phyloP scores from a whole-genome alignment of 2,329 filamentous ascomycete genomes.

The Claviceps sp. region DNA sequence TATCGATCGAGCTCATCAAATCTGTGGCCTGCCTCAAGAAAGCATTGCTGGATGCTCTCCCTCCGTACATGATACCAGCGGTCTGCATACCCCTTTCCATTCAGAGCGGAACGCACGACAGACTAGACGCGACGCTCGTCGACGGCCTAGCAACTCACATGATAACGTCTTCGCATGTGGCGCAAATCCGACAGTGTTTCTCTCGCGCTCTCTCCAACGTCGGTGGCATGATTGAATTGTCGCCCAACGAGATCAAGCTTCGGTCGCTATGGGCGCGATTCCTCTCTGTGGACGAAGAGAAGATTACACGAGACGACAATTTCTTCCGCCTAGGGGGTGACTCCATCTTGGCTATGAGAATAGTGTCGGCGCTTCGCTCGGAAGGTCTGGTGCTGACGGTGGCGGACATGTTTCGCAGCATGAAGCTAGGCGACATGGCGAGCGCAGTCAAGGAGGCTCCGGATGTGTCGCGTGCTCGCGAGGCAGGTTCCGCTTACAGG shows the following conservation, averaged over 20 bases:
- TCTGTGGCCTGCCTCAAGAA: slow-evolving; percentile 13
- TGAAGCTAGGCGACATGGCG: slow-evolving; percentile 38
- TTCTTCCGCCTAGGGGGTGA: slow-evolving; percentile 49
- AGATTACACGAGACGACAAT: slow-evolving; percentile 40
- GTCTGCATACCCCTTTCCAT: not conserved
- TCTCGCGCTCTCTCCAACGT: not conserved
- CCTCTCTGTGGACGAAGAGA: slow-evolving; percentile 27
- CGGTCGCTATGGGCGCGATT: slow-evolving; percentile 35
- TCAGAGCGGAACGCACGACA: not conserved
- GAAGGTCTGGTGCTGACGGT: slow-evolving; percentile 37
- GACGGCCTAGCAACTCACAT: slow-evolving; percentile 23
- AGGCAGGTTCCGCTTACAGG: not conserved
- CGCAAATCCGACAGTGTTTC: not conserved
- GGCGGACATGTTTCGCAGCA: slow-evolving; percentile 39
- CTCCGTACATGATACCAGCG: slow-evolving; percentile 13
- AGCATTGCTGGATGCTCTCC: slow-evolving; percentile 13
- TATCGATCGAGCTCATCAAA: slow-evolving; percentile 11
- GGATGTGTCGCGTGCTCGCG: not conserved
- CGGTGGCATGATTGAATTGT: not conserved
- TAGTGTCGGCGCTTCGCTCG: slow-evolving; percentile 40
- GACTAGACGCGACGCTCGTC: slow-evolving; percentile 22
- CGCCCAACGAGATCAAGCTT: slow-evolving; percentile 16
- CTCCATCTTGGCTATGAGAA: slow-evolving; percentile 47
- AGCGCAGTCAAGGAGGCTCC: slow-evolving; percentile 23
- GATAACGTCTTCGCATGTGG: not conserved